These are phyloP conservation scores for Solanum piurae DNA, from an alignment of 257 asterid genomes.

Conservation along the genomic window DNA sequence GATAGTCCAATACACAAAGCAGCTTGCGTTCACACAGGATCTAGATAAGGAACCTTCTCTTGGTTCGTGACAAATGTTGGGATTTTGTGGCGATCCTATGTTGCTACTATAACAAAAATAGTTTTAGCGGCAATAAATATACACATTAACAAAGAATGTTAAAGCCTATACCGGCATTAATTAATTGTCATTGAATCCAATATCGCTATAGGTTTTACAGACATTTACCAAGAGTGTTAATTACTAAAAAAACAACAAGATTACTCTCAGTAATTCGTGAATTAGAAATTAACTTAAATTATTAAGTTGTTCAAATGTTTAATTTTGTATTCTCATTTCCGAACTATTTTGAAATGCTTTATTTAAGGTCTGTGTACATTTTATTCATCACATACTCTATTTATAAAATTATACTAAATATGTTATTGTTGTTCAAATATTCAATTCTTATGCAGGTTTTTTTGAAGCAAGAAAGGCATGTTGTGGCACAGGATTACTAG, in stretches of 20 bases:
- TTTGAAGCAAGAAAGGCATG: slow-evolving; percentile 86
- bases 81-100: background rate
- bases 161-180: too few species aligned
- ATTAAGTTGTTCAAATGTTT: too few species aligned
- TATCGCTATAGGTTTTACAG: too few species aligned
- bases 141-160: too few species aligned
- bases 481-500: slow-evolving; percentile 72
- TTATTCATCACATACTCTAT: too few species aligned
- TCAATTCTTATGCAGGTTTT: slow-evolving; percentile 36
- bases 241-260: too few species aligned
- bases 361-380: too few species aligned
- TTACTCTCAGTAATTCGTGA: background rate
- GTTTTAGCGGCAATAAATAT: too few species aligned
- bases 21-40: background rate
- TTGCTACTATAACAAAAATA: background rate
- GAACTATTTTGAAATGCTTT: too few species aligned
- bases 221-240: too few species aligned
- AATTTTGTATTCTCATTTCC: too few species aligned
- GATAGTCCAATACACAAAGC: background rate
- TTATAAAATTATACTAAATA: background rate
- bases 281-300: background rate
- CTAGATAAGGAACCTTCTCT: background rate
- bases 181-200: too few species aligned
- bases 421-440: background rate
- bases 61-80: background rate